phyloP scores from a whole-genome alignment of 768 basidiomycete species.

The Xanthoconium purpureum region DNA sequence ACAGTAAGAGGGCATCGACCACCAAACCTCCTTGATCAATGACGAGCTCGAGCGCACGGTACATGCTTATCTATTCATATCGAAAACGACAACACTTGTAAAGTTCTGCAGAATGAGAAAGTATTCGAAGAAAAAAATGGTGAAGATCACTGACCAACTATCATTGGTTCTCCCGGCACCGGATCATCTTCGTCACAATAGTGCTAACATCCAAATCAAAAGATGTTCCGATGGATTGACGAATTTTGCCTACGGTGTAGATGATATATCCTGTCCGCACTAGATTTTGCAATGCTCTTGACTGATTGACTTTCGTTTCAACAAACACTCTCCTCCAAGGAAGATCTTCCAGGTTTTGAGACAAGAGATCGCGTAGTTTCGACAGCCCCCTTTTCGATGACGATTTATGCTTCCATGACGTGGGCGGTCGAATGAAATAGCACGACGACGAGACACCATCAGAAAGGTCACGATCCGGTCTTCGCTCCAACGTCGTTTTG shows the following conservation, averaged over 20 bases:
- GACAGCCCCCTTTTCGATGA: background rate
- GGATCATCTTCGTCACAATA: too few species aligned
- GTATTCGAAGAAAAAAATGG: too few species aligned
- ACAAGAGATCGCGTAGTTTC: background rate
- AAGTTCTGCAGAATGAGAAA: background rate
- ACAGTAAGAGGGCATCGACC: too few species aligned
- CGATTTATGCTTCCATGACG: background rate
- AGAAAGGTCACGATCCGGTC: background rate
- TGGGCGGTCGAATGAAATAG: background rate
- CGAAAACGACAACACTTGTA: too few species aligned
- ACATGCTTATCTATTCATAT: too few species aligned
- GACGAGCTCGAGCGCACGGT: too few species aligned
- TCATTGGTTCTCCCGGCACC: too few species aligned
- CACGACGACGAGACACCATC: background rate
- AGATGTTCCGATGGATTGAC: too few species aligned
- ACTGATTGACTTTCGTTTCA: background rate
- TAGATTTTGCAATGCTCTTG: background rate
- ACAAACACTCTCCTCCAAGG: background rate
- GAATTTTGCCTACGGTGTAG: too few species aligned
- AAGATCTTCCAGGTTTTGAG: background rate
- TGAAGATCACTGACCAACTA: too few species aligned
- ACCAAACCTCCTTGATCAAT: too few species aligned
- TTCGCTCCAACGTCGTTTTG: background rate
- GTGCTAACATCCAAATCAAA: too few species aligned
- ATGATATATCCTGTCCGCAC: background rate